These are phyloP conservation scores for Penicillium sp. DNA, from an alignment of 2,329 filamentous ascomycete genomes.

Conservation along the genomic window DNA sequence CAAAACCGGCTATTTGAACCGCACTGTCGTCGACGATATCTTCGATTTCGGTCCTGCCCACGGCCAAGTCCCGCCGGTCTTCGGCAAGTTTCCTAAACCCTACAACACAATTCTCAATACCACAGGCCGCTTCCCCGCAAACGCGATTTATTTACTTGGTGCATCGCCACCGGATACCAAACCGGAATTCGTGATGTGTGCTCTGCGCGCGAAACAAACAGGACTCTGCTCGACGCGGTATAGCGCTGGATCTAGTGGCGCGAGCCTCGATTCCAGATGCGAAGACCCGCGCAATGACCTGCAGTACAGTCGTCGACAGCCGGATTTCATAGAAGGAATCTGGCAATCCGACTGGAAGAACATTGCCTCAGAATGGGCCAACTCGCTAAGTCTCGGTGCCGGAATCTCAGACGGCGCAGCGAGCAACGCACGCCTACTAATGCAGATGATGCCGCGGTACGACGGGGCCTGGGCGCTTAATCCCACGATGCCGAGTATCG, in stretches of 20 bases:
- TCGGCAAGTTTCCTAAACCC: conserved; percentile 56
- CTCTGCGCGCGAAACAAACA: conserved; percentile 64
- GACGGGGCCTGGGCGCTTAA: conserved; percentile 46
- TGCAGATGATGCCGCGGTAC: conserved; percentile 54
- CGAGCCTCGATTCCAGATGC: conserved; percentile 63
- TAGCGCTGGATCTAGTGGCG: conserved; percentile 57
- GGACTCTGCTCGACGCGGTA: conserved; percentile 67
- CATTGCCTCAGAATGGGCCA: conserved; percentile 57
- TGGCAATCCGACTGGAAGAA: conserved; percentile 57
- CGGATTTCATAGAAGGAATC: conserved; percentile 31
- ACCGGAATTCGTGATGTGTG: conserved; percentile 66
- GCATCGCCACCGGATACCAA: conserved; percentile 45
- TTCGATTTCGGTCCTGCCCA: conserved; percentile 66
- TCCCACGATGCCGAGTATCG: conserved; percentile 63
- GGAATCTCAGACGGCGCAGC: conserved; percentile 60
- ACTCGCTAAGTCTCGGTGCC: conserved; percentile 58
- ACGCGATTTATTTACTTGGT: conserved; percentile 68
- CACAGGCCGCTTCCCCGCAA: conserved; percentile 44
- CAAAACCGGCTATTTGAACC: conserved; percentile 53
- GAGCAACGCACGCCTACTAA: conserved; percentile 60
- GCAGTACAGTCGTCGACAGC: conserved; percentile 55
- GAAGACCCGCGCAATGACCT: conserved; percentile 58
- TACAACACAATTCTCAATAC: conserved; percentile 69
- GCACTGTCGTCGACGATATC: conserved; percentile 66
- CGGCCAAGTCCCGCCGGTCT: conserved; percentile 56